A percentile compares a stretch with the other conserved stretches of the same genome.
phyloP scores from a whole-genome alignment of 1,284 basidiomycete species.

The Boletus holoroseus region DNA sequence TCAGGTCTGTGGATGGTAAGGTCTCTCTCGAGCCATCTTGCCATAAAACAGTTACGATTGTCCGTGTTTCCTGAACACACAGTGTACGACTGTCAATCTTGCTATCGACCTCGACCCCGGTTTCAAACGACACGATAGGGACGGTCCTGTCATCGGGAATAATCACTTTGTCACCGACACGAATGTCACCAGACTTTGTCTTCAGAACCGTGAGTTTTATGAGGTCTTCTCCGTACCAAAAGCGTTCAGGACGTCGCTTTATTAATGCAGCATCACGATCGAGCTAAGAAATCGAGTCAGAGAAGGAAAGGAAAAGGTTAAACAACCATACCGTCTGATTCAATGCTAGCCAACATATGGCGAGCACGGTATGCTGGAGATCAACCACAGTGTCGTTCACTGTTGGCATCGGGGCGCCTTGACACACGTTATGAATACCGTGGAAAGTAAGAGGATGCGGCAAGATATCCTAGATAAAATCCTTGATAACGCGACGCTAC shows the following conservation, averaged over 20 bases:
- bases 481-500: slow-evolving; percentile 3
- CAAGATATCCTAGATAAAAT: slow-evolving; percentile 53
- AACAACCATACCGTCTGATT: slow-evolving; percentile 68
- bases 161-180: slow-evolving; percentile 61
- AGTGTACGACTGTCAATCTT: slow-evolving; percentile 51
- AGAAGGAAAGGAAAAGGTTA: background rate
- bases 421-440: slow-evolving; percentile 43
- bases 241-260: slow-evolving; percentile 63
- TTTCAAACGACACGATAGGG: slow-evolving; percentile 55
- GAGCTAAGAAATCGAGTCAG: slow-evolving; percentile 43
- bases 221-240: slow-evolving; percentile 69
- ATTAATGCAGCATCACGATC: slow-evolving; percentile 48
- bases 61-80: slow-evolving; percentile 66
- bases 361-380: slow-evolving; percentile 75
- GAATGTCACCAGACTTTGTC: slow-evolving; percentile 59
- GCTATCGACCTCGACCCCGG: slow-evolving; percentile 41
- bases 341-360: slow-evolving; percentile 83
- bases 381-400: slow-evolving; percentile 61
- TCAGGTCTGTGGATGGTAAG: slow-evolving; percentile 56
- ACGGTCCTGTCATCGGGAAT: slow-evolving; percentile 44
- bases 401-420: slow-evolving; percentile 41
- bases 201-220: slow-evolving; percentile 63
- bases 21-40: slow-evolving; percentile 74
- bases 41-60: slow-evolving; percentile 76
- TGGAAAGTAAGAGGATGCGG: slow-evolving; percentile 49